phyloP scores from a whole-genome alignment of 805 yeast genomes.

The Lipomyces orientalis region DNA sequence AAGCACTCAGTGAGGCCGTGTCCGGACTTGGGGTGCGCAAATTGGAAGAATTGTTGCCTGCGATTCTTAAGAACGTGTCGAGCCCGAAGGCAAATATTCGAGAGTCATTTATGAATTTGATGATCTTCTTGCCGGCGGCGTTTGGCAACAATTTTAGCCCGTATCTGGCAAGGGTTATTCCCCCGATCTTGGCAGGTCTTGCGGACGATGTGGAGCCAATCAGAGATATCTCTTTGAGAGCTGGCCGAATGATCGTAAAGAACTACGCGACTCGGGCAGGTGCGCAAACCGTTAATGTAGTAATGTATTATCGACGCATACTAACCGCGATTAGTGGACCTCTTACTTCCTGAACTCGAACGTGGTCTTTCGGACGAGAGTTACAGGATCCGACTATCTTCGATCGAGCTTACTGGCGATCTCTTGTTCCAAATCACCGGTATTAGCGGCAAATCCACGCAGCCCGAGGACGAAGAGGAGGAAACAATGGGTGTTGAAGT shows the following conservation, averaged over 20 bases:
- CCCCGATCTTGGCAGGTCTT: conserved; percentile 88
- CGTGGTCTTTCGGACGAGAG: conserved; percentile 81
- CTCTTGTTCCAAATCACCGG: conserved; percentile 93
- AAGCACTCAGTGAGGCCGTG: conserved; percentile 91
- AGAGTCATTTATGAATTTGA: conserved; percentile 89
- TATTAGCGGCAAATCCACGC: conserved; percentile 62
- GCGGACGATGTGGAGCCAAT: conserved; percentile 89
- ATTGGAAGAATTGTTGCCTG: conserved; percentile 87
- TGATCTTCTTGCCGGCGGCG: conserved; percentile 90
- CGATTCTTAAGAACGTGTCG: conserved; percentile 72
- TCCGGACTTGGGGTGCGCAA: conserved; percentile 88
- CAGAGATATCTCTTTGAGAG: conserved; percentile 85
- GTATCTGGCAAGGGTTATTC: conserved; percentile 80
- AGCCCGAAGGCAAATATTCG: conserved; percentile 73
- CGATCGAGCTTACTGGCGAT: conserved; percentile 95
- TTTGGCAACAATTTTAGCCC: conserved; percentile 93
- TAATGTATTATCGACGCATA: neutral
- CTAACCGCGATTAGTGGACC: conserved; percentile 58
- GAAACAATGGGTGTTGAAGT: conserved; percentile 51
- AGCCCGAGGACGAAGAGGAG: conserved; percentile 54
- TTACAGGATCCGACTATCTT: conserved; percentile 86
- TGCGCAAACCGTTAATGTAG: neutral
- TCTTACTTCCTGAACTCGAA: conserved; percentile 92
- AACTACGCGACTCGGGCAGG: conserved; percentile 86
- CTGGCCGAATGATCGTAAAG: conserved; percentile 89